Base-by-base conservation (phyloP, 352 stramenopile genomes). In the Blastocystis sp. region DNA sequence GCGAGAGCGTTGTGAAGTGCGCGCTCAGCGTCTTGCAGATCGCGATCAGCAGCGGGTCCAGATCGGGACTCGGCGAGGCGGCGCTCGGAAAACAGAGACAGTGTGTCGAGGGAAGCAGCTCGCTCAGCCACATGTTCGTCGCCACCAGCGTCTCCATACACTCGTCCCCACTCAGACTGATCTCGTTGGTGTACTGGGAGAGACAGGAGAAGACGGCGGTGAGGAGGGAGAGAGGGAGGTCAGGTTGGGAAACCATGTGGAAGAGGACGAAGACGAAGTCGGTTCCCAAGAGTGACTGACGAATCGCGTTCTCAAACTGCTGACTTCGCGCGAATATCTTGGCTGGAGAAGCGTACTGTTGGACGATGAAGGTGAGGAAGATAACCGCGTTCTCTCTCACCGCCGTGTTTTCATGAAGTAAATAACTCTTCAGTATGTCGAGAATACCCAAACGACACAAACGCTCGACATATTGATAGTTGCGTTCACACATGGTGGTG, bases 391-490 rank as follows among this genome's bases (percentile, higher is more conserved):
- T 21, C 48, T 63, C 42, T 44, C n/a, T 8, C 1, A 78, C 57
- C 8, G 21, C 4, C 6, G n/a, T 61, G 24, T 61, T 42, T 18
- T 38, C 29, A 14, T n/a, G n/a, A 27, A 44, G 24, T 21, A 78
- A 29, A 78, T 42, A 51, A n/a, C 4, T 61, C 29, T 51, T 48
- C 7, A 78, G 49, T 18, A 78, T 78, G 40, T 78, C 53, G n/a
- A 78, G 18, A 42, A 78, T 78, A 9, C 46, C 67, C 24, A 51
- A 27, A 36, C 34, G 36, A 61, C 67, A 78, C 24, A 78, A 44
- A 21, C 38, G 56, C 11, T 27, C 53, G 18, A 78, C 27, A 78
- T 61, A 57, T 21, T 61, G 40, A 54, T 51, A 27, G 21, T 21
- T 44, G 24, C 16, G 18, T n/a, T 8, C 42, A 32, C 67, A 57